Base-by-base conservation (phyloP, 73 alveolate species). In the Paramecium bursaria region DNA sequence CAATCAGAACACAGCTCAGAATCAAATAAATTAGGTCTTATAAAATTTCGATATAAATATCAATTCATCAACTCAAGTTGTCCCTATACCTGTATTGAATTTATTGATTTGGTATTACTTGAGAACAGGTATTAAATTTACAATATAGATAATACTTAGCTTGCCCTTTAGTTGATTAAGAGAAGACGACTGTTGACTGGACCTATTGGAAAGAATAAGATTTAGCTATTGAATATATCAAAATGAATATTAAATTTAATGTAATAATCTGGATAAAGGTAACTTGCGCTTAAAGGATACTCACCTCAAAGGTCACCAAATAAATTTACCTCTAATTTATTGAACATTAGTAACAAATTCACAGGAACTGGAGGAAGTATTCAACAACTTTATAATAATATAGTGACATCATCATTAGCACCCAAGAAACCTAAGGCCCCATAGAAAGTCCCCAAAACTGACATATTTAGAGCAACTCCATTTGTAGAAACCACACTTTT, bases 321-420 rank as follows among this genome's bases (percentile, higher is more conserved):
- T 33, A 61, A 61, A 61, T 61, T 61, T 67, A 51, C 80, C n/a
- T 52, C 88, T 23, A 60, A 77, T 52, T 44, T 77, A 29, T 53
- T 77, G 55, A 77, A 77, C 35, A 77, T 77, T 52, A 52, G 80
- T 21, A 52, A 60, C 42, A 77, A 77, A 50, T 77, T 77, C 67
- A 54, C 88, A 27, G 88, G 88, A 48, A 77, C 88, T 22, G 88
- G 88, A 25, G 88, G 88, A 77, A 77, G 88, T 77, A 52, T 33
- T 27, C 48, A 1, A 9, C 39, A 33, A 39, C n/a, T 75, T 4
- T 27, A 48, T 46, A 21, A 26, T 27, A 75, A 46, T 4, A 14
- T 77, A 77, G 88, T 52, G 53, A 25, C 51, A 23, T 77, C 88
- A 77, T 77, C 88, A 15, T 50, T 77, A 30, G 88, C 88, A 17